A percentile compares a stretch with the other conserved stretches of the same genome.
These are phyloP conservation scores for Volvariella surrecta DNA, from an alignment of 1,284 basidiomycete species.

Conservation along the genomic window DNA sequence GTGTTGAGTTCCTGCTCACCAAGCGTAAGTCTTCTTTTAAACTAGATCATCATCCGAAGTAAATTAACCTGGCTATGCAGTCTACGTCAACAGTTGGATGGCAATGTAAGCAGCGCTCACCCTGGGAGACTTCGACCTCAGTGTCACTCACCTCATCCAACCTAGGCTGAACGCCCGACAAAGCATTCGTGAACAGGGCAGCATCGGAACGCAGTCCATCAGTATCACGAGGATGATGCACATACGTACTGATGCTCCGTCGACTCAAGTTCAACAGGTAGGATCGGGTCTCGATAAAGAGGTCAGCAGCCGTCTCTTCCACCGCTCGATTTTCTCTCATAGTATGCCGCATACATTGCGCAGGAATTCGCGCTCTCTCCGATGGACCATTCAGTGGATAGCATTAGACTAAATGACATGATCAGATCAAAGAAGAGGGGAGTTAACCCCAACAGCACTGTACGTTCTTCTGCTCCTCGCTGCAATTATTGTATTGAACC, in stretches of 20 bases:
- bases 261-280: too few relatives aligned
- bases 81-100: conserved; percentile 22
- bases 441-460: too few relatives aligned
- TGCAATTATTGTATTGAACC: too few relatives aligned
- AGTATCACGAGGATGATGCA: background rate
- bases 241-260: background rate
- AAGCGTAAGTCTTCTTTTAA: conserved; percentile 15
- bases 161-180: background rate
- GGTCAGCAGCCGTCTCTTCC: too few relatives aligned
- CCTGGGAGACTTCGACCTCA: background rate
- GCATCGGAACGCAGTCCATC: background rate
- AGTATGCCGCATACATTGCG: too few relatives aligned
- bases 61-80: conserved; percentile 7
- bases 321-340: too few relatives aligned
- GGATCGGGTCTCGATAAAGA: too few relatives aligned
- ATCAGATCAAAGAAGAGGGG: too few relatives aligned
- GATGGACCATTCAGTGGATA: too few relatives aligned
- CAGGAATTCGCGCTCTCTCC: too few relatives aligned
- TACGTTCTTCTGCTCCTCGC: too few relatives aligned
- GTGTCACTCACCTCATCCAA: background rate
- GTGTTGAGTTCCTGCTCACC: conserved; percentile 19
- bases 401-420: too few relatives aligned
- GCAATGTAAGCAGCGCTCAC: conserved; percentile 13
- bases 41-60: background rate
- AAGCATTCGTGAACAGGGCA: background rate